Evolutionary conservation across 164 flowering plant genomes (phyloP), one percentile per base, ranked within the genome.

Genomic region (Buxus sempervirens): DNA sequence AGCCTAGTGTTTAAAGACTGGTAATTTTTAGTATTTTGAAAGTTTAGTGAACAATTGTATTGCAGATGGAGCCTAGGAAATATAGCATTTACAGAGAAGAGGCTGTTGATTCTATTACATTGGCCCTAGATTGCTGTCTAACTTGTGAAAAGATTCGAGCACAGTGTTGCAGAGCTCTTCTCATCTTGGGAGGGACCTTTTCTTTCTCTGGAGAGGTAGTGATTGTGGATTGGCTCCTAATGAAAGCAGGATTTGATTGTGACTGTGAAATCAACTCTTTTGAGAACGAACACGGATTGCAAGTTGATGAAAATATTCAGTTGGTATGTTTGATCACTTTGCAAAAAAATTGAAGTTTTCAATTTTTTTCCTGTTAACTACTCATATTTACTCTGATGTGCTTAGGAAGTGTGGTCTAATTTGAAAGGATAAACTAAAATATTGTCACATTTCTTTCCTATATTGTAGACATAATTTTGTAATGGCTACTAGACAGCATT

Each of bases 91-190:
- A 83, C 42, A 80, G 85, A 73, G 85, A 84, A 66, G 89, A 84
- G 70, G 90, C 96, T 61, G 85, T 90, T 66, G 86, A 88, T 83
- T 83, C 84, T 32, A 79, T 90, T 48, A 58, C 75, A 48, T 58
- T 55, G 48, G 86, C 88, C n/a, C 74, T 88, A 48, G 73, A 85
- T n/a, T 53, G 60, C 62, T 79, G 93, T 76, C 72, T 84, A 73
- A 73, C 68, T 4, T 82, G 85, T 75, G 83, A 80, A 65, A 79
- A 75, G 57, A 69, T 79, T 53, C 77, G 77, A 65, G 79, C 67
- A 38, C 74, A 72, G 51, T 85, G 85, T 68, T 86, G 85, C 75
- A 77, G 73, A 77, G 85, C 93, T 57, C 88, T 90, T 70, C 80
- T 80, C 41, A 69, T 84, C 55, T 75, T 90, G 70, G 88, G 85